phyloP scores from a whole-genome alignment of 2,329 filamentous ascomycete species.

The Stachybotrys chlorohalonatus region DNA sequence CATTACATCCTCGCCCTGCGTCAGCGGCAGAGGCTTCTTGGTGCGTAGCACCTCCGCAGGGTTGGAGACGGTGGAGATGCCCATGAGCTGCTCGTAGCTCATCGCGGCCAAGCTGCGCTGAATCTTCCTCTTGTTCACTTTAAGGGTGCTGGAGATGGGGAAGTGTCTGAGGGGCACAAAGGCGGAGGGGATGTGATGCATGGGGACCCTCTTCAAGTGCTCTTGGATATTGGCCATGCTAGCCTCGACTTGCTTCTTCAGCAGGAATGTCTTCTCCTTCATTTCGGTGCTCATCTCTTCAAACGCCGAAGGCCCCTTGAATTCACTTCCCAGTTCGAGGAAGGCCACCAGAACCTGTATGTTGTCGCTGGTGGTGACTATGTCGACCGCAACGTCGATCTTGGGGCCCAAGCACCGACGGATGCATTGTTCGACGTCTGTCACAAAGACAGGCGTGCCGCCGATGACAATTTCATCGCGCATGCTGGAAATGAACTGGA shows the following conservation, averaged over 20 bases:
- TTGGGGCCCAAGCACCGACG: constrained; percentile 36
- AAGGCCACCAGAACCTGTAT: constrained; percentile 37
- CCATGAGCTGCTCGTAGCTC: constrained; percentile 32
- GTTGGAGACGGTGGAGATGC: constrained; percentile 28
- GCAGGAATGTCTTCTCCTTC: constrained; percentile 32
- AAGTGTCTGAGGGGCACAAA: constrained; percentile 40
- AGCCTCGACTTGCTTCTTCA: constrained; percentile 32
- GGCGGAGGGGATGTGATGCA: constrained; percentile 34
- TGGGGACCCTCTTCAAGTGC: constrained; percentile 16
- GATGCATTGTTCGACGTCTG: constrained; percentile 36
- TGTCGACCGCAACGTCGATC: constrained; percentile 40
- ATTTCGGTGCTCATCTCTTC: constrained; percentile 27
- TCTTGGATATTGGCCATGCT: constrained; percentile 23
- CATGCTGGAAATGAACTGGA: constrained; percentile 37
- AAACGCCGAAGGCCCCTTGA: constrained; percentile 28
- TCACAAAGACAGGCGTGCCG: constrained; percentile 29
- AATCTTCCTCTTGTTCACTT: constrained; percentile 39
- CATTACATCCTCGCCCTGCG: constrained; percentile 37
- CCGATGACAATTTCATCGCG: constrained; percentile 30
- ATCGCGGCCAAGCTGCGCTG: constrained; percentile 33
- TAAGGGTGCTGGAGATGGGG: constrained; percentile 39
- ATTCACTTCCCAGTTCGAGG: constrained; percentile 34
- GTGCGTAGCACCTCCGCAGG: constrained; percentile 24
- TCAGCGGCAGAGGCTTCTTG: constrained; percentile 37
- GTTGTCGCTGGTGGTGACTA: constrained; percentile 33